Conservation (phyloP, 768 basidiomycete species). For the Phanerochaete carnosa region DNA sequence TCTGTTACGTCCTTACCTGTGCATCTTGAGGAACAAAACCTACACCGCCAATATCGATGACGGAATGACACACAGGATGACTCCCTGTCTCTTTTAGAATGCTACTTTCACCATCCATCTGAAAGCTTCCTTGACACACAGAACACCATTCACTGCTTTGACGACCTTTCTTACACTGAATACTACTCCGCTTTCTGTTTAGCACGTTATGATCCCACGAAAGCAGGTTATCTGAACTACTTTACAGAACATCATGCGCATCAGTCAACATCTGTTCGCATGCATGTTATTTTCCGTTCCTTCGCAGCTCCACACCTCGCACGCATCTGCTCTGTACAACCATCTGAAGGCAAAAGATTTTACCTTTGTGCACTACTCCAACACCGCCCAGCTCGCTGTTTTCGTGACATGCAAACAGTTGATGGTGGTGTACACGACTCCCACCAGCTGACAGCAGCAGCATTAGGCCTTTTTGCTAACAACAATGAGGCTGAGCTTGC, state of each 20-base stretch:
- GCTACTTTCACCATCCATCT: constrained; percentile 18
- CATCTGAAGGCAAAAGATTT: constrained; percentile 31
- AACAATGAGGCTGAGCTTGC: constrained; percentile 27
- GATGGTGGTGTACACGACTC: constrained; percentile 14
- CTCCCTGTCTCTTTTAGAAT: constrained; percentile 16
- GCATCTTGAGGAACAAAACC: constrained; percentile 22
- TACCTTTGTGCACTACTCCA: constrained; percentile 29
- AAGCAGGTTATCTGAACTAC: background rate
- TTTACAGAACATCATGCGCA: constrained; percentile 7
- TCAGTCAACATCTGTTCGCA: background rate
- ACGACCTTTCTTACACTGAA: constrained; percentile 14
- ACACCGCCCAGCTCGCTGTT: constrained; percentile 13
- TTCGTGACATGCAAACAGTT: constrained; percentile 9
- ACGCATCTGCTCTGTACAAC: constrained; percentile 21
- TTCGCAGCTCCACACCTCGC: constrained; percentile 15
- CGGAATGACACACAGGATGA: background rate
- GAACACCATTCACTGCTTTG: constrained; percentile 2
- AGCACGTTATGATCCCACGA: background rate
- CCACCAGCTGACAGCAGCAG: constrained; percentile 12
- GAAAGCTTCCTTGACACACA: constrained; percentile 4
- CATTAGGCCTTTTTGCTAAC: constrained; percentile 21
- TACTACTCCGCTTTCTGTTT: constrained; percentile 19
- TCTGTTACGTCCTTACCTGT: constrained; percentile 31
- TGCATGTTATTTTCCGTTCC: constrained; percentile 18
- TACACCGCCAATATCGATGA: constrained; percentile 24